A percentile compares a stretch with the other conserved stretches of the same genome.
These are phyloP conservation scores for Solanum ahanhuiri DNA, from an alignment of 257 asterid genomes.

Conservation along the genomic window DNA sequence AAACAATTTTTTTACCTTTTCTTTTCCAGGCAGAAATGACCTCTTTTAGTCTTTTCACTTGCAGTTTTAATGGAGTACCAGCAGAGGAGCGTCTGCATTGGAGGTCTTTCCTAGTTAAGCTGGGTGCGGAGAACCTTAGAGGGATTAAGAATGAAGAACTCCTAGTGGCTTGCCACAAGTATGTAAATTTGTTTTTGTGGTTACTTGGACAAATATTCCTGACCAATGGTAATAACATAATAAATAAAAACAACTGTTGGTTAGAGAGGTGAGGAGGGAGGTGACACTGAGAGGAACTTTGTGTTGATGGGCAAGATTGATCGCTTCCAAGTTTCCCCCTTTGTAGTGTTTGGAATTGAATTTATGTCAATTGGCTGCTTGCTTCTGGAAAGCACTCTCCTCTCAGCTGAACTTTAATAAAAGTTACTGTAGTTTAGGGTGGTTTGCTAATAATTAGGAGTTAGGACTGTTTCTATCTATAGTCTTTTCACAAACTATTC, in stretches of 20 bases:
- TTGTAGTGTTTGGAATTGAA: background rate
- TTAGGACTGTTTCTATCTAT: background rate
- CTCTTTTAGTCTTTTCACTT: background rate
- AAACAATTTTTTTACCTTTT: background rate
- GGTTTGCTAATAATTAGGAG: background rate
- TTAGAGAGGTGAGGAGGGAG: background rate
- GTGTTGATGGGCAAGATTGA: background rate
- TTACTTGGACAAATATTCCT: background rate
- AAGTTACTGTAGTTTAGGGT: background rate
- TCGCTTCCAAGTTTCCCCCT: background rate
- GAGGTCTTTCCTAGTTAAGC: slow-evolving; percentile 88
- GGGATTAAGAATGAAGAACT: slow-evolving; percentile 95
- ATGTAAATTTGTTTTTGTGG: background rate
- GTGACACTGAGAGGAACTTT: background rate
- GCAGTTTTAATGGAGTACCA: slow-evolving; percentile 93
- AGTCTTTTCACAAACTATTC: background rate
- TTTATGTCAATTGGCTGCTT: background rate
- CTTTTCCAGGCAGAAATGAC: background rate
- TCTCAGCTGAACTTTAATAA: background rate
- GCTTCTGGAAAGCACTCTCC: background rate
- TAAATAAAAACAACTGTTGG: background rate
- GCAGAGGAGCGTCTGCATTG: slow-evolving; percentile 95
- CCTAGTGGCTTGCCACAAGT: slow-evolving; percentile 74
- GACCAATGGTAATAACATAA: background rate
- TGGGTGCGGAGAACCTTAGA: slow-evolving; percentile 86